Evolutionary conservation across 257 asterid species (phyloP), one percentile per base, ranked within the genome.

Genomic region (Petunia secreta): DNA sequence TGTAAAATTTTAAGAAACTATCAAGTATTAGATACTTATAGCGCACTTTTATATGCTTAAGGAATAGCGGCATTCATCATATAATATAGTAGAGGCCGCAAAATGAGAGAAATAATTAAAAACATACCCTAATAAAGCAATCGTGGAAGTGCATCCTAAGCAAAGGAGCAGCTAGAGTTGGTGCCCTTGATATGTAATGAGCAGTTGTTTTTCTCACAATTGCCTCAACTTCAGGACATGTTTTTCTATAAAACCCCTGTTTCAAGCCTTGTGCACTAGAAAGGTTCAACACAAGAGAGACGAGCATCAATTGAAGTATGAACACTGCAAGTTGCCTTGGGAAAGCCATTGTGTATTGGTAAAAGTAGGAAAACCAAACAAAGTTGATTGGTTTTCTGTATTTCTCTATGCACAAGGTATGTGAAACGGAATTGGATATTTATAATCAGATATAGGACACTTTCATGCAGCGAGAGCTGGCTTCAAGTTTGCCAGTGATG

Each of bases 131-230:
- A 71, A 93, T 96, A 80, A 92, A 89, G 71, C 97, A 93, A 65
- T 93, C 98, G 34, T 93, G 98, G 84, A 90, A 93, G 36, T 90
- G 94, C 90, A 93, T 82, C 65, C 97, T 81, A n/a, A 91, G 90
- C 8, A 93, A 54, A 36, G 94, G 86, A 48, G 94, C 92, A 8
- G 88, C 92, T 41, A 93, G 89, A 14, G 88, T 78, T 1, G 95
- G 94, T 34, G 89, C 85, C 6, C 3, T 75, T 1, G 82, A 15
- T 4, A 91, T 85, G 25, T 84, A 84, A 1, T 54, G 77, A n/a
- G 87, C 73, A 0, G 93, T 91, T 25, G 82, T 82, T 4, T 81
- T 65, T 80, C 86, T 89, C 43, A 91, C 93, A 11, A 87, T 85
- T 1, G 79, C 63, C 85, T 91, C 94, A 4, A 87, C 89, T 0